phyloP scores from a whole-genome alignment of 2,329 filamentous ascomycete species.

The Verticillium longisporum region DNA sequence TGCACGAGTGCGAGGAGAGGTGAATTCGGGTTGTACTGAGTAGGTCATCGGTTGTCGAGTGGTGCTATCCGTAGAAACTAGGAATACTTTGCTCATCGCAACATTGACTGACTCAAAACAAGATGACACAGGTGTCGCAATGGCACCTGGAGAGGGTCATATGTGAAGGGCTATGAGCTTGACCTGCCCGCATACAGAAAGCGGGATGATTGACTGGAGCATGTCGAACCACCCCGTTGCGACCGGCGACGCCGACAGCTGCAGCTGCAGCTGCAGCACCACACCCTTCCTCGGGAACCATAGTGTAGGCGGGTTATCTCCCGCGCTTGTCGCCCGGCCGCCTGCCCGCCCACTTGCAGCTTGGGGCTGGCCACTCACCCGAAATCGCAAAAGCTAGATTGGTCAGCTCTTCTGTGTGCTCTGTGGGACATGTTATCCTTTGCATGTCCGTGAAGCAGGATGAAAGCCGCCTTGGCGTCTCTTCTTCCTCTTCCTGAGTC shows the following conservation, averaged over 20 bases:
- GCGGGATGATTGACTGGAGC: background rate
- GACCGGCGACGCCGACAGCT: background rate
- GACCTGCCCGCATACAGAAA: background rate
- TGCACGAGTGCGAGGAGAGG: background rate
- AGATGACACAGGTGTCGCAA: background rate
- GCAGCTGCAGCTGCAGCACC: background rate
- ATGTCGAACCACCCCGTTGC: background rate
- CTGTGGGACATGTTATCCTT: no score
- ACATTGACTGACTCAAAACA: background rate
- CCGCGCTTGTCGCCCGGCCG: background rate
- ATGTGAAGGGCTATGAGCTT: background rate
- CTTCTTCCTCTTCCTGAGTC: no score
- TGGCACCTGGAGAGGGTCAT: background rate
- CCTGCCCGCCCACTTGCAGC: no score
- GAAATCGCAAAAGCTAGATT: no score
- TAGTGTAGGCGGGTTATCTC: background rate
- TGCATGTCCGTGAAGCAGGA: no score
- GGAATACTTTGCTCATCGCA: background rate
- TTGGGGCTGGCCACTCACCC: no score
- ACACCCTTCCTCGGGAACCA: background rate
- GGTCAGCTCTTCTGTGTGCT: no score
- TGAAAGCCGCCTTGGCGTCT: no score
- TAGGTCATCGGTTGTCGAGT: background rate
- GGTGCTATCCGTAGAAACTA: background rate
- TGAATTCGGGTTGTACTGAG: no score